These are phyloP conservation scores for Xylaria sp. DNA, from an alignment of 2,329 filamentous ascomycete species.

Conservation along the genomic window DNA sequence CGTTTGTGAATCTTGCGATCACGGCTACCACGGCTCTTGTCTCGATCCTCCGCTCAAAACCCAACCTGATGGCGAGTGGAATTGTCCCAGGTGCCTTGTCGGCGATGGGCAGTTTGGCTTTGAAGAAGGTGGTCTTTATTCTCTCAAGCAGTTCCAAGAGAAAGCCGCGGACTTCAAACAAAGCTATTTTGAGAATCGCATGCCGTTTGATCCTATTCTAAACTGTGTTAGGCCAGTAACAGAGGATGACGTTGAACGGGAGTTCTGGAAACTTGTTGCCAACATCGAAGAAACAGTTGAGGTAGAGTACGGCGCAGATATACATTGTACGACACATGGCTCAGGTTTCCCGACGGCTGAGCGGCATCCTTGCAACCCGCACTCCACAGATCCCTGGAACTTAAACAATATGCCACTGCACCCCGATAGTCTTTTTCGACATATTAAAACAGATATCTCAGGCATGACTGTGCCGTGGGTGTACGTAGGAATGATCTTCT, in stretches of 20 bases:
- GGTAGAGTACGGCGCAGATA: conserved; percentile 97
- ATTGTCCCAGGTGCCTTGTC: conserved; percentile 93
- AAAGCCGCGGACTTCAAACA: conserved; percentile 96
- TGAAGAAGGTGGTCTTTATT: conserved; percentile 95
- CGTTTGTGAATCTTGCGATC: conserved; percentile 90
- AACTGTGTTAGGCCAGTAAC: conserved; percentile 84
- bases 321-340: conserved; percentile 96
- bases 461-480: conserved; percentile 99
- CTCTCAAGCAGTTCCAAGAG: conserved; percentile 93
- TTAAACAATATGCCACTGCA: conserved; percentile 91
- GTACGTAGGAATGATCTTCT: conserved; percentile 99
- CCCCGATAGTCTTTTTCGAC: conserved; percentile 89
- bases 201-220: conserved; percentile 85
- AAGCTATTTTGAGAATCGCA: conserved; percentile 89
- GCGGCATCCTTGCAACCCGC: conserved; percentile 85
- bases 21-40: conserved; percentile 86
- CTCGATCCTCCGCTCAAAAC: conserved; percentile 85
- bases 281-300: conserved; percentile 95
- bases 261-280: conserved; percentile 96
- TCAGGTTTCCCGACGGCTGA: conserved; percentile 97
- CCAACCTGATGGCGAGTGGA: conserved; percentile 89
- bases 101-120: conserved; percentile 98
- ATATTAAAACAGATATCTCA: conserved; percentile 98
- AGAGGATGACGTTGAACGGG: conserved; percentile 94
- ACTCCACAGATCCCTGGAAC: conserved; percentile 94